Evolutionary conservation across 1,284 basidiomycete species (phyloP).

Genomic region (Moniliella sp.): DNA sequence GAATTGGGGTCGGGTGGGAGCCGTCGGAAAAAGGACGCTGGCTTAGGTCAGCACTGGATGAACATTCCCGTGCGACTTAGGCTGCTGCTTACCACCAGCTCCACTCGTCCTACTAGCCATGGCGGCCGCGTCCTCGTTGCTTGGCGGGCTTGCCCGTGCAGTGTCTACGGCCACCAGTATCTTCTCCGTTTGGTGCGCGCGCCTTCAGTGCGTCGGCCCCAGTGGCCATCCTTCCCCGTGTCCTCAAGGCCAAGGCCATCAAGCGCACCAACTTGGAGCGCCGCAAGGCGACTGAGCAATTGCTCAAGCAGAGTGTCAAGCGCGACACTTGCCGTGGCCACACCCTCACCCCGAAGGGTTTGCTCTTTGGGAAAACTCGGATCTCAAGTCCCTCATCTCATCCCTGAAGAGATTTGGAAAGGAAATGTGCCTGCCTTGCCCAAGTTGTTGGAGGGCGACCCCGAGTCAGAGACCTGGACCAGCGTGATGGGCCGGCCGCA

Average conservation of each 20-base stretch:
- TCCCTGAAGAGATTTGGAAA: too few relatives aligned
- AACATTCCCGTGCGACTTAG: too few relatives aligned
- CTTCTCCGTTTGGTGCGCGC: not conserved
- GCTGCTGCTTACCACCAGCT: too few relatives aligned
- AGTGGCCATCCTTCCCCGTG: conserved; percentile 16
- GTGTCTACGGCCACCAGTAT: too few relatives aligned
- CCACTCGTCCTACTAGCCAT: too few relatives aligned
- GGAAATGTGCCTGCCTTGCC: conserved; percentile 24
- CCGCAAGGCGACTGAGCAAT: conserved; percentile 20
- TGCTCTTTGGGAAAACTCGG: conserved; percentile 14
- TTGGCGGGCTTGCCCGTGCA: too few relatives aligned
- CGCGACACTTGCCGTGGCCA: conserved; percentile 53
- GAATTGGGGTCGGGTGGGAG: too few relatives aligned
- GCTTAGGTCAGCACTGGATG: too few relatives aligned
- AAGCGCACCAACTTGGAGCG: conserved; percentile 31
- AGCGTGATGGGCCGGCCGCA: conserved; percentile 11
- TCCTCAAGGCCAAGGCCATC: conserved; percentile 11
- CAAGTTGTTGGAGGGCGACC: conserved; percentile 8
- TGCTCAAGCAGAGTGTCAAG: conserved; percentile 33
- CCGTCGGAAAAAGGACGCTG: too few relatives aligned
- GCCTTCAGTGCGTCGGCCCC: conserved; percentile 4
- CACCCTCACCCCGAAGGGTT: conserved; percentile 36
- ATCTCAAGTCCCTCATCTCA: conserved; percentile 18
- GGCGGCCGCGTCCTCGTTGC: too few relatives aligned
- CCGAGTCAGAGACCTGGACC: conserved; percentile 3